A percentile compares a stretch with the other conserved stretches of the same genome.
Evolutionary conservation across 2,329 filamentous ascomycete species (phyloP).

Genomic region (Exophiala lecanii-corni): DNA sequence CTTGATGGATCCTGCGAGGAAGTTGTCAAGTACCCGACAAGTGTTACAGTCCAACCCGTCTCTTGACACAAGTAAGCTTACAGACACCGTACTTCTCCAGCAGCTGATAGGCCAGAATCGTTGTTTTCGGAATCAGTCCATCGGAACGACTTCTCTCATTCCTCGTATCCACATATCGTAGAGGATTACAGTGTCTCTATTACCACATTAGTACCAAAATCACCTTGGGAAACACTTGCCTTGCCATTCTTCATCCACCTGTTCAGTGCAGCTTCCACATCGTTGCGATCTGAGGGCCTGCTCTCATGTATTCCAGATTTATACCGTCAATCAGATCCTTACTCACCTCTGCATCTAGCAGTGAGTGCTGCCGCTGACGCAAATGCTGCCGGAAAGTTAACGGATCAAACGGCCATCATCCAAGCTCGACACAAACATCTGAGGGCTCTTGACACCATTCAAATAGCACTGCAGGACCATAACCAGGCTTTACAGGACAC

Average conservation of each 20-base stretch:
- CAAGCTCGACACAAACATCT: slow-evolving; percentile 5
- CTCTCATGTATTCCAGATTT: neutral
- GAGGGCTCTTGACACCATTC: neutral
- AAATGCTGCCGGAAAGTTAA: slow-evolving; percentile 1
- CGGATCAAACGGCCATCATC: neutral
- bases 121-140: no score
- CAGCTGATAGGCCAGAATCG: neutral
- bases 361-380: slow-evolving; percentile 3
- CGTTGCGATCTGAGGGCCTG: neutral
- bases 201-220: no score
- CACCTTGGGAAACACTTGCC: slow-evolving; percentile 1
- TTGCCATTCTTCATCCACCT: slow-evolving; percentile 3
- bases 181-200: no score
- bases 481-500: neutral
- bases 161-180: neutral
- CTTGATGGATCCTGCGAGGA: neutral
- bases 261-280: neutral
- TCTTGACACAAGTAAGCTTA: neutral
- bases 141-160: neutral
- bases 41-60: neutral
- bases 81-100: neutral
- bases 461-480: slow-evolving; percentile 2
- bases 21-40: neutral
- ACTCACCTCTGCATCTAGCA: neutral
- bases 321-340: neutral